Evolutionary conservation across 83 land plant genomes (phyloP).

Genomic region (Picea mariana): DNA sequence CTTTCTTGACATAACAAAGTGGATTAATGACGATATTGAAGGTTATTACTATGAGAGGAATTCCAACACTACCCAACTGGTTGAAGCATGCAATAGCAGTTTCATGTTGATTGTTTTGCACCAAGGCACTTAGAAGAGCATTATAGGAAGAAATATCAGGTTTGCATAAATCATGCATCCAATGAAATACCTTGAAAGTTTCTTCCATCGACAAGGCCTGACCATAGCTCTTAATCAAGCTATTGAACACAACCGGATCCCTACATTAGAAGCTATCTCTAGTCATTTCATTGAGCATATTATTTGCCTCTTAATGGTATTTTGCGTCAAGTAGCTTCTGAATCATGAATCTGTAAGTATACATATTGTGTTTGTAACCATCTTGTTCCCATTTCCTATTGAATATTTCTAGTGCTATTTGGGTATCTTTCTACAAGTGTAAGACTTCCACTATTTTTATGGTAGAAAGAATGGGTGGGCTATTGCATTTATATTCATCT

Average conservation of each 20-base stretch:
- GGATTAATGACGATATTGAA: constrained; percentile 53
- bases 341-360: constrained; percentile 45
- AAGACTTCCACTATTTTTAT: constrained; percentile 18
- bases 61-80: neutral
- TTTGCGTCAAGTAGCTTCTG: constrained; percentile 36
- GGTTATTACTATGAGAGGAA: constrained; percentile 40
- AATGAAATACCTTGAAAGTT: constrained; percentile 44
- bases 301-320: constrained; percentile 32
- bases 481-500: neutral
- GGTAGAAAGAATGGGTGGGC: neutral
- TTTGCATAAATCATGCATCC: constrained; percentile 45
- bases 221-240: constrained; percentile 44
- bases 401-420: constrained; percentile 44
- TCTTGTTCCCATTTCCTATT: constrained; percentile 41
- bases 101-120: constrained; percentile 35
- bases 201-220: constrained; percentile 47
- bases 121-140: constrained; percentile 45
- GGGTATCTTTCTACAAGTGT: constrained; percentile 41
- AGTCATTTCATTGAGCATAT: constrained; percentile 40
- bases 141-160: constrained; percentile 47
- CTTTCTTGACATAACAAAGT: constrained; percentile 37
- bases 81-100: constrained; percentile 4
- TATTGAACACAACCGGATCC: constrained; percentile 44
- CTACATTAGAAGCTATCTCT: constrained; percentile 40
- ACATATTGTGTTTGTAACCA: constrained; percentile 43